Conservation (phyloP, 768 basidiomycete species). For the Mycena vulgaris region DNA sequence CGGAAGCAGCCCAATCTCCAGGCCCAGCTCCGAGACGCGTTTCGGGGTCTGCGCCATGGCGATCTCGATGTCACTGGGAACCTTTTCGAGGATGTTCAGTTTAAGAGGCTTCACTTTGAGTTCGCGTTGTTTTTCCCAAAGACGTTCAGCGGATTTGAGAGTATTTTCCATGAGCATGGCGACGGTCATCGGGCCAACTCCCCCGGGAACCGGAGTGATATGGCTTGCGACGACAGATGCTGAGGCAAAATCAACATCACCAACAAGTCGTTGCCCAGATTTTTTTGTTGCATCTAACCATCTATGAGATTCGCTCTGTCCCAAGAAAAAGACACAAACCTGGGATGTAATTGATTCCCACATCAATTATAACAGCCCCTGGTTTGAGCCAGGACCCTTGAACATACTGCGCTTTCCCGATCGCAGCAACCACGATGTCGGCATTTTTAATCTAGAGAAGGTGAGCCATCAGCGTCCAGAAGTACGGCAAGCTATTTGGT, state of each 20-base stretch:
- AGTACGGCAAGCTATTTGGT: background rate
- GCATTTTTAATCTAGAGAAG: conserved; percentile 79
- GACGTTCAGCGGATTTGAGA: conserved; percentile 84
- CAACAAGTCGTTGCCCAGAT: conserved; percentile 94
- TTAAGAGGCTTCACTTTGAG: conserved; percentile 85
- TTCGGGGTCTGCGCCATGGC: conserved; percentile 96
- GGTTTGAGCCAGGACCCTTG: conserved; percentile 96
- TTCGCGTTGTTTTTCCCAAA: conserved; percentile 78
- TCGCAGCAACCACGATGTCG: conserved; percentile 97
- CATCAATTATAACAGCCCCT: conserved; percentile 96
- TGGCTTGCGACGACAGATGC: conserved; percentile 86
- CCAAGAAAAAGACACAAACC: conserved; percentile 59
- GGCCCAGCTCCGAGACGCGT: conserved; percentile 85
- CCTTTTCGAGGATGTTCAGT: conserved; percentile 85
- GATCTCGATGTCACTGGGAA: conserved; percentile 97
- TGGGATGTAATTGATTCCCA: conserved; percentile 96
- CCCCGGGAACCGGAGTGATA: conserved; percentile 98
- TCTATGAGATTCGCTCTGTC: background rate
- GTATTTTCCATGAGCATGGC: conserved; percentile 99
- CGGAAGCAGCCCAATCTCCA: conserved; percentile 88
- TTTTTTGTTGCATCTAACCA: conserved; percentile 88
- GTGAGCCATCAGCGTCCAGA: conserved; percentile 20
- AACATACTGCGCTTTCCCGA: conserved; percentile 92
- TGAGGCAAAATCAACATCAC: conserved; percentile 91
- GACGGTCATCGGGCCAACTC: conserved; percentile 99